A percentile compares a stretch with the other conserved stretches of the same genome.
phyloP scores from a whole-genome alignment of 129 eudicot species.

The Oenanthe sinensis region DNA sequence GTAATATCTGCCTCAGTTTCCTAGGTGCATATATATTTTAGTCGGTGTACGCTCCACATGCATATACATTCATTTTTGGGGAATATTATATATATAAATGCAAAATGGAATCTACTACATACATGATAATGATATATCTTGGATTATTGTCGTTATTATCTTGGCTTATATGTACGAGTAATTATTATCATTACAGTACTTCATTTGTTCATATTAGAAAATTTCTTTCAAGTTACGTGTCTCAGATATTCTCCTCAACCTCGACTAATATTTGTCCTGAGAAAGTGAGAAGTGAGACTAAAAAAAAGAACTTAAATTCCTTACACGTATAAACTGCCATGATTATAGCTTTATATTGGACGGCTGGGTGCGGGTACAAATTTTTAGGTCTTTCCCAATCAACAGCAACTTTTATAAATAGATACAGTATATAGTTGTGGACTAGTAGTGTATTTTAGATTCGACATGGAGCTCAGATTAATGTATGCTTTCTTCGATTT shows the following conservation, averaged over 20 bases:
- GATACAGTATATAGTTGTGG: no score
- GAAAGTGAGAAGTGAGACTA: no score
- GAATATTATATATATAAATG: background rate
- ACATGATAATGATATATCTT: background rate
- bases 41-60: background rate
- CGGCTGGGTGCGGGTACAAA: background rate
- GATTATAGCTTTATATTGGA: background rate
- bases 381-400: background rate
- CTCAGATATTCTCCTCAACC: background rate
- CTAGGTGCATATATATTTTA: background rate
- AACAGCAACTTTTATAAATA: background rate
- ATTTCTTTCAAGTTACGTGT: background rate
- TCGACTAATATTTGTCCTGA: background rate
- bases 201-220: background rate
- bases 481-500: no score
- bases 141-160: background rate
- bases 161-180: no score
- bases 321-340: background rate
- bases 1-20: background rate
- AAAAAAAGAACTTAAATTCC: background rate
- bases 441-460: no score
- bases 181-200: background rate
- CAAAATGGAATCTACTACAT: background rate
- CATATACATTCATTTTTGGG: background rate
- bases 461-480: no score